Percentiles rank a stretch among this genome's conserved stretches.
These are phyloP conservation scores for Tinospora cordifolia DNA, from an alignment of 164 flowering plant species.

Conservation along the genomic window DNA sequence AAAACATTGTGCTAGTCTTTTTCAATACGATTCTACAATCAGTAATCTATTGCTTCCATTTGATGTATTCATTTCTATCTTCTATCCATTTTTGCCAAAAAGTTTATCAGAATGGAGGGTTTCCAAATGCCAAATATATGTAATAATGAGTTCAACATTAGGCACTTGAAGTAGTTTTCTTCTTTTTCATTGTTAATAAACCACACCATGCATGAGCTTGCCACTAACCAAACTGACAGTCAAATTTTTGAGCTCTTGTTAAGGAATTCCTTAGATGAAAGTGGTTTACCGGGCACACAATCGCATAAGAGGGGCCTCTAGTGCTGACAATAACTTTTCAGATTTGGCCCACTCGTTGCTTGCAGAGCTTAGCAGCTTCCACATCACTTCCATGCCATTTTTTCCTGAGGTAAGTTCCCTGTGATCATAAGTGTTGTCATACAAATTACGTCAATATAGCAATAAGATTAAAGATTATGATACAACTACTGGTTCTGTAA, in stretches of 20 bases:
- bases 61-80: background rate
- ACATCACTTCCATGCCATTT: slow-evolving; percentile 69
- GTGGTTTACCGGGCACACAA: slow-evolving; percentile 70
- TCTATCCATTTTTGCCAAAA: background rate
- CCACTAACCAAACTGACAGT: background rate
- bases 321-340: slow-evolving; percentile 30
- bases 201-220: background rate
- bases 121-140: background rate
- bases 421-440: slow-evolving; percentile 14
- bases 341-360: slow-evolving; percentile 55
- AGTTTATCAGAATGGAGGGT: background rate
- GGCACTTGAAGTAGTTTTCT: background rate
- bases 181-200: background rate
- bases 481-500: background rate
- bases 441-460: background rate
- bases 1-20: too few relatives aligned
- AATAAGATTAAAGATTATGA: background rate
- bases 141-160: background rate
- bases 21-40: background rate
- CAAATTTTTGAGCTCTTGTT: background rate
- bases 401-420: slow-evolving; percentile 46
- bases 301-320: slow-evolving; percentile 63
- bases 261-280: background rate
- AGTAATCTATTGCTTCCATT: background rate
- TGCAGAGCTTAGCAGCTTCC: slow-evolving; percentile 44